phyloP scores from a whole-genome alignment of 2,329 filamentous ascomycete genomes.

The Penicillium brevicompactum region DNA sequence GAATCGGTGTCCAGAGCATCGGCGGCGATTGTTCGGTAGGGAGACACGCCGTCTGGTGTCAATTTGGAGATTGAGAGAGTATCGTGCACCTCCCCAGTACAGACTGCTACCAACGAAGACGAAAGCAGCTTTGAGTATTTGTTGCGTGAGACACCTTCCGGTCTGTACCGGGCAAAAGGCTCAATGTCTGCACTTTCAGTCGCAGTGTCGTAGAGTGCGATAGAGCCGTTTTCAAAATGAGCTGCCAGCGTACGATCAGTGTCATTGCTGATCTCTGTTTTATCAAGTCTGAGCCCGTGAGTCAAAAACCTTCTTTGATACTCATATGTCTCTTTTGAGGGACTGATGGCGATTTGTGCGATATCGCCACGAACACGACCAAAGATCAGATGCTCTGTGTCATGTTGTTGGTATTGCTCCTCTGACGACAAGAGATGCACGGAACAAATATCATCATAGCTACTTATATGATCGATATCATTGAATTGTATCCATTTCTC shows the following conservation, averaged over 20 bases:
- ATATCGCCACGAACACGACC: slow-evolving; percentile 60
- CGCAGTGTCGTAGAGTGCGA: slow-evolving; percentile 51
- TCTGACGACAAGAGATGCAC: slow-evolving; percentile 53
- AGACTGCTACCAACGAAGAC: slow-evolving; percentile 53
- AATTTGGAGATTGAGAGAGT: slow-evolving; percentile 56
- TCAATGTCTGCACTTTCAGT: slow-evolving; percentile 34
- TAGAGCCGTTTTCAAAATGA: slow-evolving; percentile 50
- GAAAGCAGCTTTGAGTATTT: slow-evolving; percentile 59
- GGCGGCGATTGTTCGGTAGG: slow-evolving; percentile 40
- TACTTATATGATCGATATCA: slow-evolving; percentile 52
- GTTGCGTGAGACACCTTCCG: slow-evolving; percentile 33
- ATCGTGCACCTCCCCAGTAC: slow-evolving; percentile 45
- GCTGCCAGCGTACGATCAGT: slow-evolving; percentile 52
- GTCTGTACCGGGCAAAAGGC: slow-evolving; percentile 37
- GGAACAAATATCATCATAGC: slow-evolving; percentile 62
- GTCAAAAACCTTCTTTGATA: slow-evolving; percentile 48
- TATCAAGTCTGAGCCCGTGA: slow-evolving; percentile 46
- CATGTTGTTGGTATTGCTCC: slow-evolving; percentile 40
- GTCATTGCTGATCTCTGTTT: slow-evolving; percentile 49
- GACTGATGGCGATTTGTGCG: slow-evolving; percentile 40
- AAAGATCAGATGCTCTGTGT: slow-evolving; percentile 53
- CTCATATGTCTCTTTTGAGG: slow-evolving; percentile 29
- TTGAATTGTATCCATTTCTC: slow-evolving; percentile 56
- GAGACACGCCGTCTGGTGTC: slow-evolving; percentile 45
- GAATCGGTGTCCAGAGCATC: slow-evolving; percentile 35